These are phyloP conservation scores for Penicillium expansum DNA, from an alignment of 2,329 filamentous ascomycete species.

Conservation along the genomic window DNA sequence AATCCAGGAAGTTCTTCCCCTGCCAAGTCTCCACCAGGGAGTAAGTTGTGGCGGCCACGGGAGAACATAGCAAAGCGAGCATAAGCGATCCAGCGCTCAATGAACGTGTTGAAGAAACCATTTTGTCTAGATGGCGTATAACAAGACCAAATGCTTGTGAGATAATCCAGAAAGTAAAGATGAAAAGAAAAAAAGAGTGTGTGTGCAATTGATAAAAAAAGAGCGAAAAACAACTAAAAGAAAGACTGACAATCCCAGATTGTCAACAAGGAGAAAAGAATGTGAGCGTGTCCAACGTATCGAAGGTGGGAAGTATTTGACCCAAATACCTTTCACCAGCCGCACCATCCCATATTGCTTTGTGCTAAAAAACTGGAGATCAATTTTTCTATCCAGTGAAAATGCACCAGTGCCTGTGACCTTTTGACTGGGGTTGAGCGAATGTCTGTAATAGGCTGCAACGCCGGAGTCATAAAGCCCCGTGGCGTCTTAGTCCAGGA, in stretches of 20 bases:
- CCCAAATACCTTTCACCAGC: conserved; percentile 5
- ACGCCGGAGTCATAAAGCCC: neutral
- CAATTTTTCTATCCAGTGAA: conserved; percentile 5
- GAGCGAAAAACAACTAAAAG: conserved; percentile 10
- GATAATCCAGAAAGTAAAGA: neutral
- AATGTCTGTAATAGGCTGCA: conserved; percentile 1
- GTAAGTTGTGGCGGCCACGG: conserved; percentile 32
- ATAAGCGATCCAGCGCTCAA: conserved; percentile 34
- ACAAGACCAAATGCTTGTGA: neutral
- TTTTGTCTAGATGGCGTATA: conserved; percentile 11
- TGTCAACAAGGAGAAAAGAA: conserved; percentile 25
- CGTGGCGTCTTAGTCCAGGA: conserved; percentile 3
- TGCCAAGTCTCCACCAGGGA: conserved; percentile 44
- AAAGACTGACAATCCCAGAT: conserved; percentile 22
- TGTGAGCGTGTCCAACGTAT: conserved; percentile 16
- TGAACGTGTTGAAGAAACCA: conserved; percentile 30
- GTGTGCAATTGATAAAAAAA: conserved; percentile 9
- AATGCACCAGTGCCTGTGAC: neutral
- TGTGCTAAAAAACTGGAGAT: neutral
- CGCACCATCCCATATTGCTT: neutral
- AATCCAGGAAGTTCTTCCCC: conserved; percentile 48
- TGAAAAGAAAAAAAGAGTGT: conserved; percentile 2
- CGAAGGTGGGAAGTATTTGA: conserved; percentile 16
- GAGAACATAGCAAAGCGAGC: conserved; percentile 28
- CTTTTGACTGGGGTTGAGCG: neutral